Percentiles rank a stretch among this genome's conserved stretches.
These are phyloP conservation scores for Populus ilicifolia DNA, from an alignment of 345 rosid genomes.

Conservation along the genomic window DNA sequence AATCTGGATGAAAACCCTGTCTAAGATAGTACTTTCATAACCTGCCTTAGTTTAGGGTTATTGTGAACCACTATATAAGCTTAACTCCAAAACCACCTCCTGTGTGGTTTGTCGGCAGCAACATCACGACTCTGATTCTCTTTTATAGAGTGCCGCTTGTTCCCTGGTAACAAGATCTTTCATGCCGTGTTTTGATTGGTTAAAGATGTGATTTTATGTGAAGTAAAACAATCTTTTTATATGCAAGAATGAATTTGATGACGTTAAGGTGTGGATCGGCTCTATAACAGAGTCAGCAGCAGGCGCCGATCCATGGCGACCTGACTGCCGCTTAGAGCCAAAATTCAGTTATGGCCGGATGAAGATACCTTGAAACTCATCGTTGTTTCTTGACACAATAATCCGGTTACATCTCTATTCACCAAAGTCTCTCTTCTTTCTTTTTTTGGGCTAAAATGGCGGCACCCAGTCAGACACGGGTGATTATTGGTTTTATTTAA, in stretches of 20 bases:
- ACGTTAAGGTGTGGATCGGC: slow-evolving; percentile 3
- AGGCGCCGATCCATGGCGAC: slow-evolving; percentile 29
- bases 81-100: too few relatives aligned
- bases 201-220: too few relatives aligned
- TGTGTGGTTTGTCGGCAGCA: too few relatives aligned
- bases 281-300: slow-evolving; percentile 42
- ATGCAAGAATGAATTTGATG: not conserved
- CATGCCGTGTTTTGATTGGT: too few relatives aligned
- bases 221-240: not conserved
- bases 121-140: not conserved
- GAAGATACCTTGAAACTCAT: slow-evolving; percentile 16
- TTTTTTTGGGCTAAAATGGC: not conserved
- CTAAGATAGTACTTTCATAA: not conserved
- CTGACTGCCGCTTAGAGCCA: slow-evolving; percentile 48
- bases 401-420: not conserved
- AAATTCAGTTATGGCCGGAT: slow-evolving; percentile 9
- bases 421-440: not conserved
- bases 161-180: too few relatives aligned
- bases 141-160: too few relatives aligned
- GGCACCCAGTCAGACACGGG: slow-evolving; percentile 32
- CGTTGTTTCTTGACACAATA: slow-evolving; percentile 11
- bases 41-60: not conserved
- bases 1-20: not conserved
- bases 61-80: not conserved
- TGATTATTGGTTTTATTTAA: not conserved